Evolutionary conservation across 139 green algal genomes (phyloP).

Genomic region (Chlorella vulgaris): DNA sequence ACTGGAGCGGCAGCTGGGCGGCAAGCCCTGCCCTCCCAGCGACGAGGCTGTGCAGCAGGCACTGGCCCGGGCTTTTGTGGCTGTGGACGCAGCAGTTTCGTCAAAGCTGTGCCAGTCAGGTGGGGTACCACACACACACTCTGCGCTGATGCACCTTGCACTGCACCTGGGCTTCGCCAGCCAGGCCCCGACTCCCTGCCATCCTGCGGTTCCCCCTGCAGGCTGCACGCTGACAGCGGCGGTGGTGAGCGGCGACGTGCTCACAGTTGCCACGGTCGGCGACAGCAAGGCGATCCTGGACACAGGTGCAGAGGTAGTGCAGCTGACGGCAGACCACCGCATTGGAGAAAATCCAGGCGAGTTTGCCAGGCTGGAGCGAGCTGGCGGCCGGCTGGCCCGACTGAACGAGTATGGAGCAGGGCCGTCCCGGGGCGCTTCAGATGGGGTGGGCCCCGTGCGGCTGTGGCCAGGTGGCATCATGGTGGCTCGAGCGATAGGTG

Average conservation of each 20-base stretch:
- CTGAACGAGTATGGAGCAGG: slow-evolving; percentile 39
- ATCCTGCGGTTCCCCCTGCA: not conserved
- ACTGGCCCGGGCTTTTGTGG: slow-evolving; percentile 13
- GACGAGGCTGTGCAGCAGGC: not conserved
- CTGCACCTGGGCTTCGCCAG: not conserved
- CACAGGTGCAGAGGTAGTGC: slow-evolving; percentile 49
- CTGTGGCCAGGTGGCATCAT: slow-evolving; percentile 91
- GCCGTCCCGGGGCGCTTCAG: slow-evolving; percentile 7
- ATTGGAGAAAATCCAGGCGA: slow-evolving; percentile 42
- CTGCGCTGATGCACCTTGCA: not conserved
- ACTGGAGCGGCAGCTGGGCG: slow-evolving; percentile 15
- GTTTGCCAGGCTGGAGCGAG: slow-evolving; percentile 41
- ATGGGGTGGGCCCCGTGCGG: slow-evolving; percentile 84
- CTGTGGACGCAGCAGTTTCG: not conserved
- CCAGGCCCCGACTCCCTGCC: not conserved
- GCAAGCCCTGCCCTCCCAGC: too few relatives aligned
- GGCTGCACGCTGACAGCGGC: slow-evolving; percentile 27
- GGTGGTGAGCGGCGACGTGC: not conserved
- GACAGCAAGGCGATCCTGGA: slow-evolving; percentile 86
- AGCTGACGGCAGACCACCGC: slow-evolving; percentile 61
- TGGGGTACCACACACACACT: not conserved
- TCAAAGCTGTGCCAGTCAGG: slow-evolving; percentile 1
- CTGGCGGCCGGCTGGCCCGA: slow-evolving; percentile 38
- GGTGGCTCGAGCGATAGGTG: slow-evolving; percentile 83
- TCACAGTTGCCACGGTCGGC: slow-evolving; percentile 86